Evolutionary conservation across 352 stramenopile genomes (phyloP), one percentile per base, ranked within the genome.

Genomic region (Phytophthora hibernalis): DNA sequence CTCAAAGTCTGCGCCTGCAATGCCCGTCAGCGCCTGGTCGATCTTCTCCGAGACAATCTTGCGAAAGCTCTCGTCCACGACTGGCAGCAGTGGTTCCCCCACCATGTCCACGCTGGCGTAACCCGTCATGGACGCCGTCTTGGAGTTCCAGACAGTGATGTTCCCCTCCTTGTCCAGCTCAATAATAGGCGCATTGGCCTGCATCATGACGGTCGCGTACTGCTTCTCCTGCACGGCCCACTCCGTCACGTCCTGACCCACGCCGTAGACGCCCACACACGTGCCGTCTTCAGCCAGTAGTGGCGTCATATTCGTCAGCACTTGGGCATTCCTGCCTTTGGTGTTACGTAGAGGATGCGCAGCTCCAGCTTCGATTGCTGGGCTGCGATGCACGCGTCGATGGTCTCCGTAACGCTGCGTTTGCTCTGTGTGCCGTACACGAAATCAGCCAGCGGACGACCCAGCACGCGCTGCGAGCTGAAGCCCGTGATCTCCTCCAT

Each of bases 161-260:
- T 83, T 75, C 0, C 76, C 84, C n/a, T 93, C 72, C 54, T 80
- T 81, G 61, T 95, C 85, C 33, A 93, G 72, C 55, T 90, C 87
- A 55, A 95, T 89, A 26, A 93, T 93, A 2, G 85, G 80, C 48
- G 82, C 79, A 57, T 93, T 93, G 12, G 85, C 85, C 45, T 88
- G 81, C 71, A 90, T 91, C 70, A 95, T 86, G 15, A 95, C 79
- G 3, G 77, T 71, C 5, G 76, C 77, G 38, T 91, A 90, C 62
- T 93, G 80, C 35, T 75, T 72, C 59, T 89, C 78, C 40, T 87
- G 76, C 16, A 85, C 75, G 24, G 71, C 68, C 56, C 74, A 77
- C 66, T 87, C 68, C 22, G 81, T 88, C 47, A 87, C 75, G 42
- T 90, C 81, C 48, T 84, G 70, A 4, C 82, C 79, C 22, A 90